These are phyloP conservation scores for Lichtheimia corymbifera DNA, from an alignment of 371 early-diverging fungal genomes.

Conservation along the genomic window DNA sequence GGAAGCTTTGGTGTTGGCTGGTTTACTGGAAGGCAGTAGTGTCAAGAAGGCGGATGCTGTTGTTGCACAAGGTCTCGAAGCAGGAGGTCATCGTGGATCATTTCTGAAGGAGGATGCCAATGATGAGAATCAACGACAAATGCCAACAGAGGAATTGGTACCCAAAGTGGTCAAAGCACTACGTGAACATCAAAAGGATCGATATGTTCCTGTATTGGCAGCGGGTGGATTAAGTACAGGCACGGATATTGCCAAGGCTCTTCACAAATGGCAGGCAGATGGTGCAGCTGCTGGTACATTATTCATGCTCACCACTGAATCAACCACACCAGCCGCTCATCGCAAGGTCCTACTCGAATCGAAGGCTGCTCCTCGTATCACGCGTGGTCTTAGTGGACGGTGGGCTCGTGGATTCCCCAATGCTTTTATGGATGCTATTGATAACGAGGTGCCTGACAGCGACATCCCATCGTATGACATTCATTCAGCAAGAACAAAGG, in stretches of 20 bases:
- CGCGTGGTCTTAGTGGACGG: conserved; percentile 35
- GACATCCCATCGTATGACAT: conserved; percentile 39
- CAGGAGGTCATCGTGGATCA: conserved; percentile 48
- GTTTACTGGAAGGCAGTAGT: conserved; percentile 16
- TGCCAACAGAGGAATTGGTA: conserved; percentile 22
- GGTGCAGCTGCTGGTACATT: conserved; percentile 41
- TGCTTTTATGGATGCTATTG: conserved; percentile 32
- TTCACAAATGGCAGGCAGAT: conserved; percentile 30
- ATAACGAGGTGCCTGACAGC: conserved; percentile 8
- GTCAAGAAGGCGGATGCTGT: conserved; percentile 38
- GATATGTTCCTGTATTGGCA: conserved; percentile 32
- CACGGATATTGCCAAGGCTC: conserved; percentile 16
- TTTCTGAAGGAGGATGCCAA: conserved; percentile 18
- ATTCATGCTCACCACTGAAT: conserved; percentile 42
- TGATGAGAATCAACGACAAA: conserved; percentile 8
- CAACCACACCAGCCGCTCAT: conserved; percentile 29
- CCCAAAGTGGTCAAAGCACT: conserved; percentile 18
- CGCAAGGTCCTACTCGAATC: conserved; percentile 25
- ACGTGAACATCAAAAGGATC: not conserved
- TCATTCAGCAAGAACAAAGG: conserved; percentile 43
- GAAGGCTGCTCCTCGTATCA: conserved; percentile 21
- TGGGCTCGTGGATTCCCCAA: conserved; percentile 40
- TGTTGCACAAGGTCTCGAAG: conserved; percentile 45
- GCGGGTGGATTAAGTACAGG: conserved; percentile 47
- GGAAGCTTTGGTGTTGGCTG: conserved; percentile 37